Conservation (phyloP, 768 basidiomycete species). For the Suillus lakei region DNA sequence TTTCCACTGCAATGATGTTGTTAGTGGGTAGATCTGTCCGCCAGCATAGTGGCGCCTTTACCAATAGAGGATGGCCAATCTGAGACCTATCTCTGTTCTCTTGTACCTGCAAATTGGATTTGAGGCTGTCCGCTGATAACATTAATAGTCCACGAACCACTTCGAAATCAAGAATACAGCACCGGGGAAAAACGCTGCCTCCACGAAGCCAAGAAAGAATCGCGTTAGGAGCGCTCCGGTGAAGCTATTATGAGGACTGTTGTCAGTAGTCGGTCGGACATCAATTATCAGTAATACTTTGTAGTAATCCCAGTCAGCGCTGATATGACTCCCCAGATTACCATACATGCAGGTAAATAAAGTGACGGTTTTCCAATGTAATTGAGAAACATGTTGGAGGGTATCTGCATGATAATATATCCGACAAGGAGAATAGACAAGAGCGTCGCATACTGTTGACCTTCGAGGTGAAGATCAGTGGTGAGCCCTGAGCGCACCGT, state of each 20-base stretch:
- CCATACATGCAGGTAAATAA: slow-evolving; percentile 69
- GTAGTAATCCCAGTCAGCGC: slow-evolving; percentile 46
- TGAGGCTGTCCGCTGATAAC: slow-evolving; percentile 28
- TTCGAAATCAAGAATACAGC: slow-evolving; percentile 47
- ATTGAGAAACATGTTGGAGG: slow-evolving; percentile 74
- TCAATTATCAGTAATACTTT: slow-evolving; percentile 24
- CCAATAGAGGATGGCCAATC: slow-evolving; percentile 50
- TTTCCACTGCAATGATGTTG: slow-evolving; percentile 37
- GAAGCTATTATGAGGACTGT: slow-evolving; percentile 36
- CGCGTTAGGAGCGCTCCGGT: slow-evolving; percentile 46
- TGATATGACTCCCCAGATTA: slow-evolving; percentile 70
- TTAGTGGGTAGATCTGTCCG: background rate
- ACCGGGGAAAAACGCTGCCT: slow-evolving; percentile 50
- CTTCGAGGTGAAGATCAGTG: slow-evolving; percentile 63
- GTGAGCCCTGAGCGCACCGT: slow-evolving; percentile 75
- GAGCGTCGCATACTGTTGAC: slow-evolving; percentile 65
- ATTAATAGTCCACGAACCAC: slow-evolving; percentile 33
- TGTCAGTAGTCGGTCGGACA: background rate
- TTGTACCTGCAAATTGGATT: slow-evolving; percentile 42
- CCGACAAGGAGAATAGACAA: slow-evolving; percentile 73
- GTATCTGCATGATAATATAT: slow-evolving; percentile 46
- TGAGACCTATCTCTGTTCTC: slow-evolving; percentile 46
- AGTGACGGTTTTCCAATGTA: slow-evolving; percentile 68
- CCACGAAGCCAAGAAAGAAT: slow-evolving; percentile 59
- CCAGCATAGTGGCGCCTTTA: background rate